Conservation (phyloP, 2,329 filamentous ascomycete genomes). For the Hysterium pulicare region DNA sequence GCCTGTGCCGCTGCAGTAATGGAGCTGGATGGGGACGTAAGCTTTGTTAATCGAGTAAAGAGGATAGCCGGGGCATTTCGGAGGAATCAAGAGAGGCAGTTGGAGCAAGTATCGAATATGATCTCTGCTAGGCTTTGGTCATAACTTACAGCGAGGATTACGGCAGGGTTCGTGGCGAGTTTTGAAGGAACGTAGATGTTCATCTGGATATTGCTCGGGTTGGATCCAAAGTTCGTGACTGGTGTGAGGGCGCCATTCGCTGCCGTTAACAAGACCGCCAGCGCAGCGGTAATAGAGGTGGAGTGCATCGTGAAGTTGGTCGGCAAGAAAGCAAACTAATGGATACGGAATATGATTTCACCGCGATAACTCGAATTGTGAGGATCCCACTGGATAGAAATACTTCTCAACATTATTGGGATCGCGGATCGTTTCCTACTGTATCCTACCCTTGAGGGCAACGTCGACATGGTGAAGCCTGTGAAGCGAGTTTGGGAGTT, state of each 20-base stretch:
- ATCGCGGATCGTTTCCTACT: too few relatives aligned
- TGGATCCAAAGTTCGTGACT: constrained; percentile 44
- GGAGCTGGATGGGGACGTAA: constrained; percentile 22
- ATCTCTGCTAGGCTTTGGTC: constrained; percentile 46
- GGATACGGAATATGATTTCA: too few relatives aligned
- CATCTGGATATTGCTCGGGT: constrained; percentile 50
- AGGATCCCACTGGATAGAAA: too few relatives aligned
- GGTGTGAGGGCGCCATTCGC: constrained; percentile 20
- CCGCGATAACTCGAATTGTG: too few relatives aligned
- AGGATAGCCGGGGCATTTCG: too few relatives aligned
- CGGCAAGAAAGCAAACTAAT: too few relatives aligned
- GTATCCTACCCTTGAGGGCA: too few relatives aligned
- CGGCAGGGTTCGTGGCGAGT: constrained; percentile 45
- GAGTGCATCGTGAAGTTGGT: neutral
- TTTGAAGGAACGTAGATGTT: constrained; percentile 49
- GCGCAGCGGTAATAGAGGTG: neutral
- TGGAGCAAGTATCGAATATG: neutral
- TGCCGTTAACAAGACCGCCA: neutral
- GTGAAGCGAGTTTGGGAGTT: too few relatives aligned
- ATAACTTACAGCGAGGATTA: constrained; percentile 55
- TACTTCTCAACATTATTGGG: too few relatives aligned
- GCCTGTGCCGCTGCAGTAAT: constrained; percentile 36
- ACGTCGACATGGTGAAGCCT: too few relatives aligned
- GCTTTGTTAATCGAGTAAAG: too few relatives aligned
- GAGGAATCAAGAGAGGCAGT: too few relatives aligned